Conservation (phyloP, 257 asterid species). For the Penstemon davidsonii region DNA sequence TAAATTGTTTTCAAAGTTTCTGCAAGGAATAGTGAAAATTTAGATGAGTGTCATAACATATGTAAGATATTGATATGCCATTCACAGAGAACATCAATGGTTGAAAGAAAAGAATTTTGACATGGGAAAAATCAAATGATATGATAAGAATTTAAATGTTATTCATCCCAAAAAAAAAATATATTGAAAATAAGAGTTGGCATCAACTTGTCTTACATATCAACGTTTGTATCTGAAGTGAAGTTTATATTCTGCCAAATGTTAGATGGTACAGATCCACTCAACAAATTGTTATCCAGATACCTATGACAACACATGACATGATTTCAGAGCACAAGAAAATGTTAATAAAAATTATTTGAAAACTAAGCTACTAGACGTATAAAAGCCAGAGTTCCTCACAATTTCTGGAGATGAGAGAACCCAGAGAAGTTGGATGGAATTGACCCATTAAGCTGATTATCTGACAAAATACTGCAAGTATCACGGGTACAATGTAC, state of each 20-base stretch:
- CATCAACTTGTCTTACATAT: constrained; percentile 40
- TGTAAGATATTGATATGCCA: background rate
- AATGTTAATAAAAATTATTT: background rate
- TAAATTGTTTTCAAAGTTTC: constrained; percentile 45
- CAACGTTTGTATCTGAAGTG: constrained; percentile 40
- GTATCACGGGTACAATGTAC: background rate
- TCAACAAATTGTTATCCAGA: constrained; percentile 43
- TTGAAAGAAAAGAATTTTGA: background rate
- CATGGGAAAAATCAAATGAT: background rate
- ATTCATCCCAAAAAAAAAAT: background rate
- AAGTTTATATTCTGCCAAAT: constrained; percentile 50
- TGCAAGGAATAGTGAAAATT: constrained; percentile 33
- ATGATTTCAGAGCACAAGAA: constrained; percentile 13
- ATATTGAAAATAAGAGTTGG: constrained; percentile 13
- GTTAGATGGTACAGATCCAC: constrained; percentile 54
- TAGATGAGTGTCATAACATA: constrained; percentile 13
- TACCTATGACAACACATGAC: constrained; percentile 31
- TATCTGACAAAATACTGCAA: constrained; percentile 49
- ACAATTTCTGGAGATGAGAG: constrained; percentile 51
- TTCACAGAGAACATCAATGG: background rate
- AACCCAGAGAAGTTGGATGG: constrained; percentile 52
- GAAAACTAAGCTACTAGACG: constrained; percentile 15
- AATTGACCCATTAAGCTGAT: constrained; percentile 53
- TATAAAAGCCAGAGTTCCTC: constrained; percentile 22
- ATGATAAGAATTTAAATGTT: background rate